Base-by-base conservation (phyloP, 257 asterid genomes). In the Schizonepeta tenuifolia region DNA sequence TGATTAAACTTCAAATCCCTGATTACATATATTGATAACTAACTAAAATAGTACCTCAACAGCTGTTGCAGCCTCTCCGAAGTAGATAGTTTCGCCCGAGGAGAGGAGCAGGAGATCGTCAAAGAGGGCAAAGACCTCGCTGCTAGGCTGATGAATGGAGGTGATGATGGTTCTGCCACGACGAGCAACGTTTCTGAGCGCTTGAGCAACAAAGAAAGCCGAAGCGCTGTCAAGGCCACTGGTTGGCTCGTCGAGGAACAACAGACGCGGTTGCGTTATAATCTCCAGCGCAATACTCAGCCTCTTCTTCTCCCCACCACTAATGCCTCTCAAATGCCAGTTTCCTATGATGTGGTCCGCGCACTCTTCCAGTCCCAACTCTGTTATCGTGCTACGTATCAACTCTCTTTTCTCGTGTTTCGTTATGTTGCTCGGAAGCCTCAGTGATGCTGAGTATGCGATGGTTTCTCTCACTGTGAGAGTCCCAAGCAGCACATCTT, bases 301-400 rank as follows among this genome's bases (percentile, higher is more conserved):
- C 86, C 98, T 75, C 87, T 91, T 93, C 79, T 88, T 91, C 76
- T 93, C 98, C 6, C 98, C 98, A 1, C 98, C 97, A 40, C 98
- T 93, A 18, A 93, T 85, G 64, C 98, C 96, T 61, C 98, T 82
- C 36, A 85, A 71, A 50, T 89, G 97, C 98, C 98, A 91, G 86
- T 89, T 91, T 3, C 98, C 98, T 44, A 93, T 88, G 15, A 88
- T 64, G 22, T 69, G 75, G 60, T 93, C 88, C 0, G 90, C 91
- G 60, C 98, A 93, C 20, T 93, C 98, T 18, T 83, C 79, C 3
- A 93, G 88, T 3, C 98, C 98, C 86, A 91, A 75, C 9, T 93
- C 97, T 1, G 73, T 33, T 6, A 91, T 86, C 1, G 91, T 84
- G 74, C 75, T 82, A 7, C 88, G 91, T 2, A 89, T 55, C 0